Base-by-base conservation (phyloP, 495 filamentous ascomycete species). In the Talaromyces liani region DNA sequence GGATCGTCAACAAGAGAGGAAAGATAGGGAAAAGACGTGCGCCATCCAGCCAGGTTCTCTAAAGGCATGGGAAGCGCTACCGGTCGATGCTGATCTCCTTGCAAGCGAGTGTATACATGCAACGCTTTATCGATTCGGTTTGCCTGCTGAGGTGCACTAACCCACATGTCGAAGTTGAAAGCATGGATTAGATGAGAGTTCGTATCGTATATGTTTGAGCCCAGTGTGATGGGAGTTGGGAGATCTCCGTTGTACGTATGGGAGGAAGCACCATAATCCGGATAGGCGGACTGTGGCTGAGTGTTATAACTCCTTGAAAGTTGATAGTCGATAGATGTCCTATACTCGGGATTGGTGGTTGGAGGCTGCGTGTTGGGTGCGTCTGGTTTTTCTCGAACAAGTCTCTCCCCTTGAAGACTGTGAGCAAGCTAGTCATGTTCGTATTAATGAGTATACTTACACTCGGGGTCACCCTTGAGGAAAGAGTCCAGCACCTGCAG, bases 401-500 rank as follows among this genome's bases (percentile, higher is more conserved):
- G 74, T 67, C 75, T 67, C 64, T 78, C 76, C 76, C 76, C 78
- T 79, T 36, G 9, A 12, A 22, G 27, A 16, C 18, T 4, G 5
- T 58, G 33, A 64, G 41, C 34, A 33, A 34, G 24, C 53, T 14
- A 29, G 53, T 51, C 18, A 16, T 4, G 41, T 5, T 18, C 25
- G 25, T 6, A 29, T 14, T 20, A 6, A 29, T 33, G 18, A 6
- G 29, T 53, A 12, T n/a, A 69, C 76, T 74, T 67, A 79, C 76
- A 79, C 67, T 80, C 80, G 39, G 80, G 84, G 67, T 89, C 83
- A 24, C 83, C 79, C 62, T 81, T 79, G 65, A 93, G 79, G 68
- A 92, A 90, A 12, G 85, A 85, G 76, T 95, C 97, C 53, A 98
- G 75, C n/a, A 97, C 93, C 77, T 98, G 94, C 64, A 98, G 90